phyloP scores from a whole-genome alignment of 805 yeast species.

The Nakazawaea anatomiae region DNA sequence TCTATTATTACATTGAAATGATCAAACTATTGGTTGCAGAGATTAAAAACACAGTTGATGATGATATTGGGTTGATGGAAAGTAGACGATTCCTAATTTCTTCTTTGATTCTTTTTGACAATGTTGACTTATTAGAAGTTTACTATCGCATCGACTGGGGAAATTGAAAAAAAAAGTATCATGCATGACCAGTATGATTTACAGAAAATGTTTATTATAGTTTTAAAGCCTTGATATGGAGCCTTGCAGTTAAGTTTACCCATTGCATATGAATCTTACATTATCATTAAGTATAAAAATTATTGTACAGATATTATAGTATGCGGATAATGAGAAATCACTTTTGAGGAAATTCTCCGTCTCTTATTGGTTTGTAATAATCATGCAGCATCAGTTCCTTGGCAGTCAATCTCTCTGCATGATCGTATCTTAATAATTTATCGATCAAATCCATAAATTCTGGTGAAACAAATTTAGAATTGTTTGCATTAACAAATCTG shows the following conservation, averaged over 20 bases:
- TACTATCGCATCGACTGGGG: slow-evolving; percentile 8
- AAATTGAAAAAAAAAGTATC: not conserved
- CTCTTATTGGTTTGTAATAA: slow-evolving; percentile 66
- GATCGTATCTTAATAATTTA: slow-evolving; percentile 72
- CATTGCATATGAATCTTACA: too few species aligned
- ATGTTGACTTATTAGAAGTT: slow-evolving; percentile 12
- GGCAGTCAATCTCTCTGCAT: slow-evolving; percentile 83
- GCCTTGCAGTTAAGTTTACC: too few species aligned
- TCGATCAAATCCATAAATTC: slow-evolving; percentile 68
- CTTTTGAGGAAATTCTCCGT: slow-evolving; percentile 55
- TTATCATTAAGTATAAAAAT: too few species aligned
- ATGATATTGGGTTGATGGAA: not conserved
- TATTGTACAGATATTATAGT: too few species aligned
- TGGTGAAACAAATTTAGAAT: slow-evolving; percentile 43
- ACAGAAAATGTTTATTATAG: too few species aligned
- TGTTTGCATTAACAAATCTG: slow-evolving; percentile 49
- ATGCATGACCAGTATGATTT: too few species aligned
- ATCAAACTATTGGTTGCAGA: not conserved
- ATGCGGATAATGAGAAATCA: slow-evolving; percentile 1
- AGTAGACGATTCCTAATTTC: slow-evolving; percentile 13
- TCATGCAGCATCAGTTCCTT: slow-evolving; percentile 79
- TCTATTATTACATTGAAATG: slow-evolving; percentile 1
- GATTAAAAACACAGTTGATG: not conserved
- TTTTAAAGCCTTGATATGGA: too few species aligned
- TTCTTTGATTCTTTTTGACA: slow-evolving; percentile 16